Evolutionary conservation across 345 rosid genomes (phyloP).

Genomic region (Dovyalis caffra): DNA sequence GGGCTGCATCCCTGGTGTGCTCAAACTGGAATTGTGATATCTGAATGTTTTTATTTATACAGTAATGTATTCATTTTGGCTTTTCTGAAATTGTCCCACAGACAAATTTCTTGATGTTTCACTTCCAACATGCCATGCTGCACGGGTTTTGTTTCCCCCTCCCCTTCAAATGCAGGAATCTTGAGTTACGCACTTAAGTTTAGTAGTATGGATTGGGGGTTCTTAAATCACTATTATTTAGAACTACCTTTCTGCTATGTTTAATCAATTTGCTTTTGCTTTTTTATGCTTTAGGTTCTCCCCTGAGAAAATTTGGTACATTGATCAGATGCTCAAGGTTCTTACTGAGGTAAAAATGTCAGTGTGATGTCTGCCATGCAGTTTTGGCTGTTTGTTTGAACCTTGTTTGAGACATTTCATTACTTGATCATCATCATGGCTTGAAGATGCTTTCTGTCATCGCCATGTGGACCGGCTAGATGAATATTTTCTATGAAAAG

Average conservation of each 20-base stretch:
- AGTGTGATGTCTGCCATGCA: neutral
- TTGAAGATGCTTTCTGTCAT: neutral
- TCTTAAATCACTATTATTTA: neutral
- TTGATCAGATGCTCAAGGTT: slow-evolving; percentile 99
- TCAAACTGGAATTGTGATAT: neutral
- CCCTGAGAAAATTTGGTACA: slow-evolving; percentile 94
- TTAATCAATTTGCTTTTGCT: slow-evolving; percentile 6
- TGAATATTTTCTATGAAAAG: neutral
- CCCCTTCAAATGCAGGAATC: neutral
- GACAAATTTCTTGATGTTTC: neutral
- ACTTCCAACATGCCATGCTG: neutral
- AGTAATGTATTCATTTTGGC: neutral
- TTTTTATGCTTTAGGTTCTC: slow-evolving; percentile 71
- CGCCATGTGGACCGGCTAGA: neutral
- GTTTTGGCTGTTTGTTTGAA: slow-evolving; percentile 1
- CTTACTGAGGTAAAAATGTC: slow-evolving; percentile 75
- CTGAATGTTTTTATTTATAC: neutral
- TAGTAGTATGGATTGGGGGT: neutral
- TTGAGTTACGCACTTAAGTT: neutral
- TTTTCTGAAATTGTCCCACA: neutral
- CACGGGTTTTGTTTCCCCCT: neutral
- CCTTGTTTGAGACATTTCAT: slow-evolving; percentile 12
- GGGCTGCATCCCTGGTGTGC: neutral
- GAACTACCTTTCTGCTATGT: slow-evolving; percentile 2
- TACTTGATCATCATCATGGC: neutral